These are phyloP conservation scores for Cutaneotrichosporon cutaneum DNA, from an alignment of 1,284 basidiomycete genomes.

Conservation along the genomic window DNA sequence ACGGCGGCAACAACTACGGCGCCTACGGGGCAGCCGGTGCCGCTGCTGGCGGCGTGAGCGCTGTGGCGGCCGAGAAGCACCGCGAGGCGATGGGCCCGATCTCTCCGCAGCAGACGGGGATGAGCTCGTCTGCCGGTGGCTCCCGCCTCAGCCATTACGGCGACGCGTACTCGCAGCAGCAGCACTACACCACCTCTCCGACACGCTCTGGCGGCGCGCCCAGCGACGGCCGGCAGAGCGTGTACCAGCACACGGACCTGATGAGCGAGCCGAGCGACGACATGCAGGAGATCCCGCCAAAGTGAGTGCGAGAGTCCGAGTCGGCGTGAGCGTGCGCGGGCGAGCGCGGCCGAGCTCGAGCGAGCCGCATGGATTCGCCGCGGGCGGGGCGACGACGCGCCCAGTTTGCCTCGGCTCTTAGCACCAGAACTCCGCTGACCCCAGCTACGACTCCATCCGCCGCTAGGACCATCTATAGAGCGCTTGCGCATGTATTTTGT, in stretches of 20 bases:
- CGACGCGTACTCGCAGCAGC: constrained; percentile 6
- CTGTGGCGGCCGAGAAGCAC: constrained; percentile 6
- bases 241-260: constrained; percentile 31
- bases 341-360: too few relatives aligned
- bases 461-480: background rate
- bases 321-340: background rate
- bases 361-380: too few relatives aligned
- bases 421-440: background rate
- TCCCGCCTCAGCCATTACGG: background rate
- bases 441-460: constrained; percentile 30
- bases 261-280: constrained; percentile 26
- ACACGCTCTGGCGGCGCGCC: background rate
- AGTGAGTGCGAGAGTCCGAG: constrained; percentile 24
- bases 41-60: constrained; percentile 6
- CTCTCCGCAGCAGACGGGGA: background rate
- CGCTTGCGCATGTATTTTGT: background rate
- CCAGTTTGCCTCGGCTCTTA: too few relatives aligned
- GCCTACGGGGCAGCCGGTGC: constrained; percentile 19
- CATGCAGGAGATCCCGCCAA: constrained; percentile 44
- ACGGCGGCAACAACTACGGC: constrained; percentile 15
- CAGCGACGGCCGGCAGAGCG: constrained; percentile 9
- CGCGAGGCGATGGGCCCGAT: constrained; percentile 10
- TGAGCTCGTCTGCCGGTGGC: constrained; percentile 1
- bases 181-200: constrained; percentile 2
- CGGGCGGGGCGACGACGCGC: too few relatives aligned